Evolutionary conservation across 495 filamentous ascomycete genomes (phyloP).

Genomic region (Pyrenula aspistea): DNA sequence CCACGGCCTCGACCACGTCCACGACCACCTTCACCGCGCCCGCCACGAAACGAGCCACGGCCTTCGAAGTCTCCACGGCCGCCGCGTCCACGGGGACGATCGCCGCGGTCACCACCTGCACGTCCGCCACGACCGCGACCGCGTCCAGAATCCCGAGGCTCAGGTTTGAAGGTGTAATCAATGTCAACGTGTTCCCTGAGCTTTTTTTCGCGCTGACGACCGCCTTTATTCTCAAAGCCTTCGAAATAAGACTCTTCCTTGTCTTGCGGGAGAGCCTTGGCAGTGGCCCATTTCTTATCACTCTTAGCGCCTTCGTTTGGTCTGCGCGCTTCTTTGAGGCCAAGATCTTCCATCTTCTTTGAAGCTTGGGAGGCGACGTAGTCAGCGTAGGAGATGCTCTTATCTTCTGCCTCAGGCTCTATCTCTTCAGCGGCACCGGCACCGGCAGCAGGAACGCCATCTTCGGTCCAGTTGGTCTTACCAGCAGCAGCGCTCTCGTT

Average conservation of each 20-base stretch:
- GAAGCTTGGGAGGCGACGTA: constrained; percentile 81
- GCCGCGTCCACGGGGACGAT: constrained; percentile 29
- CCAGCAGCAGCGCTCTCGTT: not conserved
- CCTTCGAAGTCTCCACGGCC: constrained; percentile 20
- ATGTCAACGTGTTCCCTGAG: constrained; percentile 80
- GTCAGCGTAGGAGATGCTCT: constrained; percentile 74
- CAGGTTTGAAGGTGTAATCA: constrained; percentile 67
- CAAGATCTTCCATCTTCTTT: constrained; percentile 65
- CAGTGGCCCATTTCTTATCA: constrained; percentile 84
- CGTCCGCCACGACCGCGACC: constrained; percentile 36
- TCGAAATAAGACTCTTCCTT: constrained; percentile 69
- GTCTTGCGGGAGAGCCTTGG: constrained; percentile 63
- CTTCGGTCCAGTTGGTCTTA: constrained; percentile 20
- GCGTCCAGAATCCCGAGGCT: constrained; percentile 30
- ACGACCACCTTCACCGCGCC: constrained; percentile 22
- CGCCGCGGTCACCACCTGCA: constrained; percentile 32
- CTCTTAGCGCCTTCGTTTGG: constrained; percentile 78
- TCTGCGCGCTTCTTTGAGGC: constrained; percentile 60
- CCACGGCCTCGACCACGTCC: constrained; percentile 20
- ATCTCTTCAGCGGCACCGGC: constrained; percentile 26
- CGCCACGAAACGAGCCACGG: constrained; percentile 22
- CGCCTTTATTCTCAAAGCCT: constrained; percentile 63
- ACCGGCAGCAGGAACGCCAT: constrained; percentile 15
- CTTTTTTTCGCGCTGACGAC: constrained; percentile 75
- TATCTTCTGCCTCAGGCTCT: constrained; percentile 63